phyloP scores from a whole-genome alignment of 1,284 basidiomycete genomes.

The Porodaedalea pini region DNA sequence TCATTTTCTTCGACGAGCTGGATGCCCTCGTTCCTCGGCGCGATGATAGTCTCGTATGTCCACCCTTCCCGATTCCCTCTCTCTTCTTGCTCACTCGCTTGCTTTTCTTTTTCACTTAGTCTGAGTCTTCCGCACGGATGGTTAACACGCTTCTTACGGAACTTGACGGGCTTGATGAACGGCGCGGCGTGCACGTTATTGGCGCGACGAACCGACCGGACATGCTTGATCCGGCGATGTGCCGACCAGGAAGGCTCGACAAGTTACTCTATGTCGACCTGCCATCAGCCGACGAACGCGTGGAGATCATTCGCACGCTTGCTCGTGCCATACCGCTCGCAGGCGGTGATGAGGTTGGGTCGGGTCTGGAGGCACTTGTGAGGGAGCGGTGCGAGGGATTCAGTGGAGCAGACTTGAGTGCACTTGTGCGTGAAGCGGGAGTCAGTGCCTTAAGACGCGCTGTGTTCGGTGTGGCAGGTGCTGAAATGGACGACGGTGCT shows the following conservation, averaged over 20 bases:
- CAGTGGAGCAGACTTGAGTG: constrained; percentile 86
- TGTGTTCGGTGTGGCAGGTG: constrained; percentile 49
- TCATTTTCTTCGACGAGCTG: constrained; percentile 95
- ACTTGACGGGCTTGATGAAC: constrained; percentile 88
- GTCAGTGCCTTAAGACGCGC: constrained; percentile 77
- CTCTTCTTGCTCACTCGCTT: constrained; percentile 10
- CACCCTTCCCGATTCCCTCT: not conserved
- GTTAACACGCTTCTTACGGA: constrained; percentile 97
- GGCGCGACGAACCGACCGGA: constrained; percentile 98
- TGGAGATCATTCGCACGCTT: constrained; percentile 81
- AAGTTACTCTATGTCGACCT: constrained; percentile 96
- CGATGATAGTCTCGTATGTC: constrained; percentile 81
- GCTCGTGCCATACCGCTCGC: constrained; percentile 70
- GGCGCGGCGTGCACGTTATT: constrained; percentile 93
- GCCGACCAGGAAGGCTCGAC: constrained; percentile 92
- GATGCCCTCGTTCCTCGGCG: constrained; percentile 93
- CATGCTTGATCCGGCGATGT: constrained; percentile 99
- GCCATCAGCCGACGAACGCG: constrained; percentile 72
- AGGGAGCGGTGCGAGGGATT: constrained; percentile 76
- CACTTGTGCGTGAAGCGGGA: constrained; percentile 87
- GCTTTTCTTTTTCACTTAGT: constrained; percentile 57
- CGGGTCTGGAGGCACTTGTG: constrained; percentile 47
- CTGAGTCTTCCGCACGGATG: constrained; percentile 93
- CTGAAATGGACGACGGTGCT: constrained; percentile 22
- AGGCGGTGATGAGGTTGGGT: constrained; percentile 31